Evolutionary conservation across 768 basidiomycete genomes (phyloP), one percentile per base, ranked within the genome.

Genomic region (Lyophyllum semitale): DNA sequence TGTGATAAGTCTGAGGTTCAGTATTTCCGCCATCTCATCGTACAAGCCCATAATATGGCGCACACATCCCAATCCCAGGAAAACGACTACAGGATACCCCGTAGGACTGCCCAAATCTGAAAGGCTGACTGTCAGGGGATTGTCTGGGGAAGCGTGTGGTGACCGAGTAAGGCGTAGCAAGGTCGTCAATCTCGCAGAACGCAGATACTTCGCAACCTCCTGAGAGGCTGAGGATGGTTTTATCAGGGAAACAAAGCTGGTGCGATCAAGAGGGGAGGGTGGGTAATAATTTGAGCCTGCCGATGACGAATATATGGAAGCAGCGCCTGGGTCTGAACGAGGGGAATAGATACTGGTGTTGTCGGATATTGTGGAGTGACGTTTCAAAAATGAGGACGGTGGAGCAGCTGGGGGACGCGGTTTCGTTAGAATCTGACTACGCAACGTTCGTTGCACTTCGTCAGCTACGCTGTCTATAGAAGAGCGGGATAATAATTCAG

Each of bases 41-140:
- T 95, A 98, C 45, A 98, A 73, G 13, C 92, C 95, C 81, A 97
- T 90, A 54, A 98, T 82, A 70, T 98, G 95, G 37, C 96, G 83
- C 3, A 98, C 96, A 65, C 93, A 93, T 15, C 95, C 96, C 44
- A 98, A 68, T 2, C 96, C 96, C 57, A 99, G 83, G 69, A 96
- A 99, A 22, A 98, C 83, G 22, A 99, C 74, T 8, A 98, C 83
- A 0, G 96, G 96, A 63, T 85, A 83, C 1, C 96, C 96, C n/a
- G 81, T 83, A 3, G 88, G 80, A 58, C 82, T 83, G 2, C 97
- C 96, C 57, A 98, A 80, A 66, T 98, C 96, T 3, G 96, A 94
- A n/a, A 96, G 77, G 61, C 96, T 96, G 53, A 98, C 88, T 23
- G 84, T 84, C 57, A 93, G 80, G 15, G 91, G 87, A 64, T 84